Evolutionary conservation across 2,329 filamentous ascomycete species (phyloP), one percentile per base, ranked within the genome.

Genomic region (Xylariaceae sp.): DNA sequence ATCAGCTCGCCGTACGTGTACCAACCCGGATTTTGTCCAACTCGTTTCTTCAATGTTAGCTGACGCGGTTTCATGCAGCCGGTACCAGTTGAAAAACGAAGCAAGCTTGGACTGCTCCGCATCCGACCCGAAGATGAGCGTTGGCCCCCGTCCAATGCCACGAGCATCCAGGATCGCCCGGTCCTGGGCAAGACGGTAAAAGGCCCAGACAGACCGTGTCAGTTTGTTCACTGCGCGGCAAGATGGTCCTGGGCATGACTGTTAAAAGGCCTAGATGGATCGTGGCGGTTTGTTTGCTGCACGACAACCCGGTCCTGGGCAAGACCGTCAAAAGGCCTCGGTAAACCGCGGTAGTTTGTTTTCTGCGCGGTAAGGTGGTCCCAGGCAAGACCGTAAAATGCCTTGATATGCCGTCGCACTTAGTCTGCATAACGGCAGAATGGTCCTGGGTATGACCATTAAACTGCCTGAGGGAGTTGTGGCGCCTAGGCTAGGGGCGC

Each of bases 321-420:
- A 74, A 55, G 71, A 73, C 71, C 55, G 56, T 2, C 64, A 73
- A 73, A 72, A 71, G 69, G 69, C 70, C 65, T 53, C 16, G 26
- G 41, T 15, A 53, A 32, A 51, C 60, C 49, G 55, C 47, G 39
- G 46, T 4, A 47, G 56, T 43, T 21, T 6, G n/a, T n/a, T 22
- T n/a, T 32, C 29, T 42, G 19, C 55, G 21, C 54, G 54, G 50
- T 52, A 47, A 41, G 30, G 36, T 49, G 55, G 54, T 59, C 58
- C 58, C 54, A 29, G 58, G 72, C 65, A 74, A 55, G 71, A 73
- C 72, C 55, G 56, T 64, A 73, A 73, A 72, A 71, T 68, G 69
- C 70, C 65, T 53, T 21, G 26, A 44, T 21, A 54, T 26, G 53
- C 60, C 49, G 55, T 49, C 34, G 46, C 36, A 43, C 54, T 43